Evolutionary conservation across 2,329 filamentous ascomycete genomes (phyloP), one percentile per base, ranked within the genome.

Genomic region (Neophaeococcomyces aloes): DNA sequence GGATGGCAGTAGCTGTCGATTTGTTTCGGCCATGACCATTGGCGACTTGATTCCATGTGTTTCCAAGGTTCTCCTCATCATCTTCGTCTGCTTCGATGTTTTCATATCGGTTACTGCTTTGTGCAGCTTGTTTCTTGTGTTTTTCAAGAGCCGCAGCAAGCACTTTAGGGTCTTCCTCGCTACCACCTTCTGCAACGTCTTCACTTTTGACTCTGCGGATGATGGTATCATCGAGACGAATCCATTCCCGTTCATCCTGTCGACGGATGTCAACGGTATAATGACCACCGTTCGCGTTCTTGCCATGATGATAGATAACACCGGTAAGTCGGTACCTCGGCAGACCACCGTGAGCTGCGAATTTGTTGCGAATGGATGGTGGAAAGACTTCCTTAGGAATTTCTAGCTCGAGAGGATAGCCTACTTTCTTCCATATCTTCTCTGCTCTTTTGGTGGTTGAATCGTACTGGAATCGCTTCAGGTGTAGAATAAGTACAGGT

Each of bases 381-480:
- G 87, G 82, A 57, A 98, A 83, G 7, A 86, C 83, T 59, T 96
- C 89, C 45, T 81, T 83, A 0, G 91, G 91, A 50, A 98, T 86
- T 60, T 96, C 89, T 39, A 98, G 72, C 57, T 96, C 88, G 21
- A 98, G 70, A 0, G 91, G 91, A 58, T 98, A 98, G 15, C 87
- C 89, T 46, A 98, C 74, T 68, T 89, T 94, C 70, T 96, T 98
- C 86, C 89, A 95, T 51, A 96, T 94, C 71, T 98, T 98, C 57
- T 94, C 83, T 0, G 87, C 94, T 18, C 87, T 87, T 34, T 69
- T 70, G 5, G 81, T 84, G 46, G 81, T 77, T 48, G 80, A 85
- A 57, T 96, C 87, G 56, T 94, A 96, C 57, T 95, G 86, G 71
- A 98, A 98, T 34, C 91, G 86, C 68, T 98, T 98, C 32, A 98